Conservation (phyloP, 2,329 filamentous ascomycete species). For the Aaosphaeria arxii region DNA sequence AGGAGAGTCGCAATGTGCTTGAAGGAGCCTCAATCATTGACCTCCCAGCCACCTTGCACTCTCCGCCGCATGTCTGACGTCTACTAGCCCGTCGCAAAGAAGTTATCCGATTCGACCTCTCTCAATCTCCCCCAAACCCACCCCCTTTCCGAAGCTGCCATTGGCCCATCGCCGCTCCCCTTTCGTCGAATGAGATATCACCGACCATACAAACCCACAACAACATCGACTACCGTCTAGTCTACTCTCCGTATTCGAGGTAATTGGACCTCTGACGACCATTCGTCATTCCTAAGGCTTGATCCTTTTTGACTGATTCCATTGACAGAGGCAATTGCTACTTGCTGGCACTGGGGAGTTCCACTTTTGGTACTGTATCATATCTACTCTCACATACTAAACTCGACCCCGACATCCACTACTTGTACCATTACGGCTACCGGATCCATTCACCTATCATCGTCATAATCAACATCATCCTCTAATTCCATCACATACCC, state of each 20-base stretch:
- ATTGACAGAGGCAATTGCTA: no score
- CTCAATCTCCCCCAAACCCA: slow-evolving; percentile 24
- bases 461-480: slow-evolving; percentile 15
- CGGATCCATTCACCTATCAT: background rate
- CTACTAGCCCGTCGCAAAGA: slow-evolving; percentile 29
- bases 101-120: background rate
- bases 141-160: slow-evolving; percentile 25
- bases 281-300: no score
- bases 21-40: slow-evolving; percentile 26
- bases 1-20: slow-evolving; percentile 38
- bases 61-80: slow-evolving; percentile 31
- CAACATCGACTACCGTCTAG: no score
- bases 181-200: slow-evolving; percentile 28
- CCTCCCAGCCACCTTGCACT: slow-evolving; percentile 29
- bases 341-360: no score
- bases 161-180: slow-evolving; percentile 25
- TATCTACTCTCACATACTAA: background rate
- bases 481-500: slow-evolving; percentile 30
- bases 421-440: slow-evolving; percentile 7
- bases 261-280: slow-evolving; percentile 10
- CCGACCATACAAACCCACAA: no score
- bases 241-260: slow-evolving; percentile 15
- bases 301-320: no score
- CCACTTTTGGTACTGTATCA: no score
- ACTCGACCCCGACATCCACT: background rate